Conservation (phyloP, 1,284 basidiomycete species). For the Bjerkandera adusta region DNA sequence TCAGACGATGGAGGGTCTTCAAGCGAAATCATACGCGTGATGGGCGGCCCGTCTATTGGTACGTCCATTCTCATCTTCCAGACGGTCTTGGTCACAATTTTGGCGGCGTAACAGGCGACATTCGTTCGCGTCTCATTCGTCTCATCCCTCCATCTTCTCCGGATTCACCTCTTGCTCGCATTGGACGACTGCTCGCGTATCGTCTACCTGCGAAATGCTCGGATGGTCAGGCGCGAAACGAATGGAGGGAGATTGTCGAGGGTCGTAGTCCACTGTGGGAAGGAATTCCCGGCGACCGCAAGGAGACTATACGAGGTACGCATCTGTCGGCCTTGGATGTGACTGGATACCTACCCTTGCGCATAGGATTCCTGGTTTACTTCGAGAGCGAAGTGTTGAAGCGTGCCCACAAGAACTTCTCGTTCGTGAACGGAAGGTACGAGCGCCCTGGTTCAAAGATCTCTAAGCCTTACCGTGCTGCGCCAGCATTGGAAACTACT, state of each 20-base stretch:
- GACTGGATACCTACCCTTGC: neutral
- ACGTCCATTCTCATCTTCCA: constrained; percentile 8
- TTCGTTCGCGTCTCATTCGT: constrained; percentile 79
- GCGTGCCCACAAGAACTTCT: constrained; percentile 89
- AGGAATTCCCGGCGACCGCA: constrained; percentile 89
- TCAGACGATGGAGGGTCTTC: constrained; percentile 88
- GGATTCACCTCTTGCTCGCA: constrained; percentile 62
- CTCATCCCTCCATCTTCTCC: constrained; percentile 68
- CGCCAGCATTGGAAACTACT: constrained; percentile 82
- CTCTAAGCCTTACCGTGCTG: no score
- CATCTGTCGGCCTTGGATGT: neutral
- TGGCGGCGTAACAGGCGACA: constrained; percentile 62
- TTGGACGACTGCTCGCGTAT: constrained; percentile 77
- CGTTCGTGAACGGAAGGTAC: constrained; percentile 83
- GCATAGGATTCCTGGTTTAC: constrained; percentile 81
- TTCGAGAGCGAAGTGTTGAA: constrained; percentile 87
- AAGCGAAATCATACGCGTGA: constrained; percentile 80
- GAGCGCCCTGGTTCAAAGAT: constrained; percentile 10
- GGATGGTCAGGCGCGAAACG: constrained; percentile 79
- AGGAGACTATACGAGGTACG: constrained; percentile 84
- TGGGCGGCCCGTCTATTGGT: constrained; percentile 84
- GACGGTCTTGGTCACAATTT: neutral
- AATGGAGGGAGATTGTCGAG: constrained; percentile 93
- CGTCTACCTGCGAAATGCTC: constrained; percentile 69
- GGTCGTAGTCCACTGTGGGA: constrained; percentile 83